These are phyloP conservation scores for Hypomontagnella submonticulosa DNA, from an alignment of 495 filamentous ascomycete species.

Conservation along the genomic window DNA sequence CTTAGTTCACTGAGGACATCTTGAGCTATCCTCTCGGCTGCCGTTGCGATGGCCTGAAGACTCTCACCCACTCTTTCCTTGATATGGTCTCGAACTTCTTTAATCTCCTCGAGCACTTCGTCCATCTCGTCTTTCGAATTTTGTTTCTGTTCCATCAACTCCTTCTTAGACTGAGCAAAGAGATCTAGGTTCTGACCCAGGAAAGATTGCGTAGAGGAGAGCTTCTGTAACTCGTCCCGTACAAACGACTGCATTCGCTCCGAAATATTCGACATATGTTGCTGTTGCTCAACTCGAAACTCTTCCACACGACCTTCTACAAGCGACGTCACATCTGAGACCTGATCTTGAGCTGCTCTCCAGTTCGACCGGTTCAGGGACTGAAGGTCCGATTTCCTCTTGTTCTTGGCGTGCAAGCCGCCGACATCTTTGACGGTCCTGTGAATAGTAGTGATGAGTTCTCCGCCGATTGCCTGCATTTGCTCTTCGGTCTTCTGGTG, in stretches of 20 bases:
- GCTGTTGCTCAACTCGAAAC: slow-evolving; percentile 75
- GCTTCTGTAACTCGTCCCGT: slow-evolving; percentile 71
- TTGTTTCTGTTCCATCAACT: slow-evolving; percentile 73
- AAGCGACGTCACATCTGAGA: slow-evolving; percentile 75
- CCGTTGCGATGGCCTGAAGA: slow-evolving; percentile 82
- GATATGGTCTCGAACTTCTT: slow-evolving; percentile 83
- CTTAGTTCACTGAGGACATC: slow-evolving; percentile 90
- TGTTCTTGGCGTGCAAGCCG: slow-evolving; percentile 83
- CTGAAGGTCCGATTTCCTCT: slow-evolving; percentile 85
- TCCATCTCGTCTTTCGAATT: slow-evolving; percentile 89
- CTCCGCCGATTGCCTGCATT: slow-evolving; percentile 74
- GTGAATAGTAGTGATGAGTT: slow-evolving; percentile 78
- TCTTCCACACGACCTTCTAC: slow-evolving; percentile 77
- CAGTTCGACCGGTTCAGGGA: slow-evolving; percentile 79
- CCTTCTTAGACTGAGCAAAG: slow-evolving; percentile 72
- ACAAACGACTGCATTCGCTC: slow-evolving; percentile 78
- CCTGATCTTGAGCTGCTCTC: slow-evolving; percentile 77
- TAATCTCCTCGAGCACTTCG: slow-evolving; percentile 88
- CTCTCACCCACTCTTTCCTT: slow-evolving; percentile 87
- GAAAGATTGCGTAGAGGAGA: slow-evolving; percentile 72
- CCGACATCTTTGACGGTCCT: slow-evolving; percentile 81
- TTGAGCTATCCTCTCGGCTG: slow-evolving; percentile 86
- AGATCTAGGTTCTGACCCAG: slow-evolving; percentile 71
- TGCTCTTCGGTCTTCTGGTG: slow-evolving; percentile 86
- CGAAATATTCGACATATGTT: slow-evolving; percentile 72